Evolutionary conservation across 176 grass and related monocot species (phyloP), one percentile per base, ranked within the genome.

Genomic region (Rhynchospora breviuscula): DNA sequence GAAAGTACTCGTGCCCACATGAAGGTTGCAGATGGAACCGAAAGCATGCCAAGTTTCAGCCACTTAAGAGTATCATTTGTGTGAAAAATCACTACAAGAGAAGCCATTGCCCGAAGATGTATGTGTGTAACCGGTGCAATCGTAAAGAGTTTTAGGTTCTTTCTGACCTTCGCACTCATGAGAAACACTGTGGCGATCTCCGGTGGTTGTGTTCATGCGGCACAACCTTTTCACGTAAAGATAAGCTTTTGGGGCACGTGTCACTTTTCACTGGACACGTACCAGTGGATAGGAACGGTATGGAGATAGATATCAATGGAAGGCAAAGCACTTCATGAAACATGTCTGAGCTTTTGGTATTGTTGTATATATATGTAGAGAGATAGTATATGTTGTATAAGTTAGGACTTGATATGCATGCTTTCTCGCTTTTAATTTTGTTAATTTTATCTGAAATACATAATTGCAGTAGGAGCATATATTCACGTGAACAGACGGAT

Each of bases 51-150:
- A 93, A 91, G 89, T 98, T 98, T 88, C 96, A 95, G 85, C 96
- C 96, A 0, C 89, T 98, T 11, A 98, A 95, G 78, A 91, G 92
- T 53, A 85, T 90, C 22, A 87, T 95, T 71, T 98, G 93, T 81
- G 93, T 84, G 23, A 98, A 93, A 88, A 98, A 98, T 81, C 96
- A 98, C 87, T 98, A 98, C 91, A 93, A 91, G 88, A 88, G 95
- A 18, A 98, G 89, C 89, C 96, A 95, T 84, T 98, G 96, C 88
- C 91, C 92, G 25, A 98, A 98, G 91, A 95, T 98, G 96, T 98
- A 92, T 54, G 86, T 91, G 0, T 98, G 96, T 91, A 95, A 93
- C 76, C 96, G 96, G n/a, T 98, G 96, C 93, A 87, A 90, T 70
- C 57, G 84, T 40, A 98, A 95, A 85, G 90, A 93, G 44, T 98